Percentiles rank a stretch among this genome's conserved stretches.
These are phyloP conservation scores for Hypoxylon crocopeplum DNA, from an alignment of 495 filamentous ascomycete genomes.

Conservation along the genomic window DNA sequence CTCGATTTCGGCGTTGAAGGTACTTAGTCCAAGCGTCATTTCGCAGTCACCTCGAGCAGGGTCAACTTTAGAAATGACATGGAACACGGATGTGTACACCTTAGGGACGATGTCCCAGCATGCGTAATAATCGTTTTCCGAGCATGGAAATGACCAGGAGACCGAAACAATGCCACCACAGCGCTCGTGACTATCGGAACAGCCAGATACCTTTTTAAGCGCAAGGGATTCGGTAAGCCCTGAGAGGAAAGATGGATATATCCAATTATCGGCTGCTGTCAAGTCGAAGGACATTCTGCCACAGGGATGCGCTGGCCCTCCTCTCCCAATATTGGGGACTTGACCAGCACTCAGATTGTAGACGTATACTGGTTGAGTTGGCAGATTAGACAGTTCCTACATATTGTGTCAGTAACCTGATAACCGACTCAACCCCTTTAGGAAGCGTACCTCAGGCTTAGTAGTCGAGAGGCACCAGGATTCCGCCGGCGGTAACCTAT, in stretches of 20 bases:
- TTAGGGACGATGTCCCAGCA: constrained; percentile 1
- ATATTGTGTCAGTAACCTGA: neutral
- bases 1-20: constrained; percentile 1
- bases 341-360: neutral
- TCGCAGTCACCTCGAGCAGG: neutral
- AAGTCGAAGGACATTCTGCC: neutral
- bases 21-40: neutral
- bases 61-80: neutral
- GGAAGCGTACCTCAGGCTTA: constrained; percentile 2
- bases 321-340: neutral
- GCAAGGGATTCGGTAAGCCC: constrained; percentile 1
- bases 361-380: neutral
- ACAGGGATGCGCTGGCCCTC: neutral
- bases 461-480: constrained; percentile 1
- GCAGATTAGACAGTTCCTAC: neutral
- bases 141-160: neutral
- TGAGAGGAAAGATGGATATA: neutral
- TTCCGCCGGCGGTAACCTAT: neutral
- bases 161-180: neutral
- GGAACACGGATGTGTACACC: constrained; percentile 1
- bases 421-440: neutral
- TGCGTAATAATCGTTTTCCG: neutral
- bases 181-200: neutral
- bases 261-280: neutral
- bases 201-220: neutral